Base-by-base conservation (phyloP, 2,329 filamentous ascomycete species). In the Penicillium sclerotigenum region DNA sequence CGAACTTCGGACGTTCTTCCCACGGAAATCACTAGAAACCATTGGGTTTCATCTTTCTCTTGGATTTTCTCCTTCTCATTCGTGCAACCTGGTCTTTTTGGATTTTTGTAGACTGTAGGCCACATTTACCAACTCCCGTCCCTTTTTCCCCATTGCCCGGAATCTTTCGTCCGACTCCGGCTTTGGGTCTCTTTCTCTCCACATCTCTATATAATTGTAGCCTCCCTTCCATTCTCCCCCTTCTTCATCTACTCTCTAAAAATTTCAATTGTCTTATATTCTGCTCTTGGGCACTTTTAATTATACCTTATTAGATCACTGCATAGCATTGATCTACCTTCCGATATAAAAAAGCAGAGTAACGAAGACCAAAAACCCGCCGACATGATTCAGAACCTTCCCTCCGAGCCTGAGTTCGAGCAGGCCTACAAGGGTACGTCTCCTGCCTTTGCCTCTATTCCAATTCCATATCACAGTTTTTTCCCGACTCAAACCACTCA, bases 351-450 rank as follows among this genome's bases (percentile, higher is more conserved):
- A 42, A 38, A 43, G 18, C 34, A 36, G 24, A 60, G 49, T 52
- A 52, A 60, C 41, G 47, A 29, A 45, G 54, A 41, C 31, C 14
- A 54, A 54, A 48, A 48, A 56, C 16, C 28, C 22, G 50, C 43
- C 51, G 54, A 53, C 65, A 81, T 65, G 65, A 94, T 95, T 90
- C 89, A 91, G 66, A 88, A 94, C 81, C 83, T 94, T 71, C 86
- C 90, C 50, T 80, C 81, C 63, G 93, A 97, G 85, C 93, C 94
- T 72, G 93, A 99, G 82, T 97, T 97, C 81, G 87, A 97, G 86
- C 93, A 97, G 85, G 93, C 93, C 72, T 96, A 96, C 86, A 90
- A 91, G 77, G 91, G 91, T 95, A 80, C 71, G 82, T 74, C 53
- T 43, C 14, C 31, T 9, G 4, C 45, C 53, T 28, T 47, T 8